Evolutionary conservation across 805 yeast genomes (phyloP).

Genomic region (Maudiozyma serrabonitensis): DNA sequence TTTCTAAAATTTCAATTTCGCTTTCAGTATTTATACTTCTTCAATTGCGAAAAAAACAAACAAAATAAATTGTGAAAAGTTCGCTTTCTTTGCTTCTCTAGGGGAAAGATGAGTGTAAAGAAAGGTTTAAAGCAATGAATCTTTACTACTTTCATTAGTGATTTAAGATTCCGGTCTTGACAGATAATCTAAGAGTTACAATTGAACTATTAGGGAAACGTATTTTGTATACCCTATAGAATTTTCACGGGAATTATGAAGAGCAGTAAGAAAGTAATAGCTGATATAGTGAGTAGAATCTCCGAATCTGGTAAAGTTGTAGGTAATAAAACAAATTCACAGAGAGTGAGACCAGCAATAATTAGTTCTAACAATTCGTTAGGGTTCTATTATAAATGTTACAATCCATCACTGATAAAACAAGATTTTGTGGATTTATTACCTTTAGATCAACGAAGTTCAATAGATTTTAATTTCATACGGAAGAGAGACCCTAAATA

Average conservation of each 20-base stretch:
- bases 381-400: slow-evolving; percentile 8
- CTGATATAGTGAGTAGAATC: slow-evolving; percentile 10
- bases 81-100: too few relatives aligned
- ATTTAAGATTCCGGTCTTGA: too few relatives aligned
- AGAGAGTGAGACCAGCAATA: background rate
- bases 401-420: slow-evolving; percentile 17
- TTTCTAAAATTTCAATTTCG: background rate
- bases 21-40: background rate
- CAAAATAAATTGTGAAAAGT: too few relatives aligned
- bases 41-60: background rate
- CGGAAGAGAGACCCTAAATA: slow-evolving; percentile 22
- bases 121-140: too few relatives aligned
- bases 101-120: too few relatives aligned
- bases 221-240: too few relatives aligned
- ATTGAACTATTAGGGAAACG: too few relatives aligned
- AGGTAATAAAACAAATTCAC: slow-evolving; percentile 4
- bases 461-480: slow-evolving; percentile 9
- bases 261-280: slow-evolving; percentile 8
- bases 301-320: slow-evolving; percentile 11
- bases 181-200: too few relatives aligned
- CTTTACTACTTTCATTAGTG: too few relatives aligned
- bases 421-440: slow-evolving; percentile 14
- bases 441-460: slow-evolving; percentile 6
- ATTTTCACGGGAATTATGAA: background rate
- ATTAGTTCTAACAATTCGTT: background rate